These are phyloP conservation scores for Vaccinium corymbosum DNA, from an alignment of 148 eudicot species.

Conservation along the genomic window DNA sequence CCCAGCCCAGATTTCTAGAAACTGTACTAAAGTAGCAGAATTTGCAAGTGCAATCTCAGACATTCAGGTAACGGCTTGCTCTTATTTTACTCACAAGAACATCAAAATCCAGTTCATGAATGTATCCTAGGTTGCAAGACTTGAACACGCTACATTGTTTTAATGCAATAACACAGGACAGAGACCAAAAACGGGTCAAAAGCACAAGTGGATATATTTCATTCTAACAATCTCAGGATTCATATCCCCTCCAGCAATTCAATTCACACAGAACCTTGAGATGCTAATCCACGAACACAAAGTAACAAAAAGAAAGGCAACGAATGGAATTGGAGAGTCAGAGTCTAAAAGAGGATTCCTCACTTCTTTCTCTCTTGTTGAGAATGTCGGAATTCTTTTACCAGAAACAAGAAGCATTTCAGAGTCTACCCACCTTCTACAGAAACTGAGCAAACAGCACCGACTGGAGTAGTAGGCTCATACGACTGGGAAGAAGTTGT, in stretches of 20 bases:
- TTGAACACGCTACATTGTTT: background rate
- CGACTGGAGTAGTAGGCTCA: no score
- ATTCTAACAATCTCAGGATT: background rate
- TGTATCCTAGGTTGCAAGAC: background rate
- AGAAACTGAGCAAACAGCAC: no score
- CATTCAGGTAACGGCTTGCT: background rate
- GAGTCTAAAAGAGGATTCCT: no score
- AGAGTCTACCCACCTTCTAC: no score
- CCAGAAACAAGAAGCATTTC: no score
- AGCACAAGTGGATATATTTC: background rate
- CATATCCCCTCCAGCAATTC: background rate
- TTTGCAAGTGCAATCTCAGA: background rate
- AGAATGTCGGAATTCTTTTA: no score
- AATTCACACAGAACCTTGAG: background rate
- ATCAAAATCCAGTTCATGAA: background rate
- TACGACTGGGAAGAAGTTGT: no score
- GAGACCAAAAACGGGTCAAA: background rate
- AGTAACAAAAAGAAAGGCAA: no score
- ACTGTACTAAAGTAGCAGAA: background rate
- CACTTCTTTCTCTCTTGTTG: no score
- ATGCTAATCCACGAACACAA: no score
- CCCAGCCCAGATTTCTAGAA: conserved; percentile 2
- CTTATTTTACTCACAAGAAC: background rate
- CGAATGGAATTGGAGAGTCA: no score
- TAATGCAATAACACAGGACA: background rate